phyloP scores from a whole-genome alignment of 2,329 filamentous ascomycete genomes.

The Nigrospora oryzae region DNA sequence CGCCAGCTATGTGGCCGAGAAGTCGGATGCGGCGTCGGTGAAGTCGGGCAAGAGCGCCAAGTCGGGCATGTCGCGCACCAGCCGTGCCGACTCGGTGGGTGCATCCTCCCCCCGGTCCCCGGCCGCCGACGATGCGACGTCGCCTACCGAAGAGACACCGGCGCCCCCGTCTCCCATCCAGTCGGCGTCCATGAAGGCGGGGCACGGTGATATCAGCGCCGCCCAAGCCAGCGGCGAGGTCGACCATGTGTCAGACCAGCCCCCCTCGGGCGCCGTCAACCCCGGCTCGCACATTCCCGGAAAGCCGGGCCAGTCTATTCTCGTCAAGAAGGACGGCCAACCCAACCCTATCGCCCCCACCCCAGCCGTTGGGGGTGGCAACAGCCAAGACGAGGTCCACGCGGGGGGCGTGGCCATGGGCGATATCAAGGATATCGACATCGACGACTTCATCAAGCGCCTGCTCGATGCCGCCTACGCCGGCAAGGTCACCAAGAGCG shows the following conservation, averaged over 20 bases:
- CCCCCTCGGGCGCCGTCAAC: conserved; percentile 59
- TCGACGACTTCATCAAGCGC: conserved; percentile 95
- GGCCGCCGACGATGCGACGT: conserved; percentile 29
- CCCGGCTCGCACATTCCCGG: conserved; percentile 46
- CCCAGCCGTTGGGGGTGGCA: conserved; percentile 31
- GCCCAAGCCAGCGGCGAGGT: conserved; percentile 86
- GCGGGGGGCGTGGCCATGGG: conserved; percentile 66
- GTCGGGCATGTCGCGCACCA: conserved; percentile 35
- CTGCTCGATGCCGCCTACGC: conserved; percentile 91
- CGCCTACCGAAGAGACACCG: conserved; percentile 40
- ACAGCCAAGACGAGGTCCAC: conserved; percentile 34
- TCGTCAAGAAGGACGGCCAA: conserved; percentile 70
- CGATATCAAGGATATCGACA: conserved; percentile 83
- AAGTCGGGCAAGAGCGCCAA: conserved; percentile 58
- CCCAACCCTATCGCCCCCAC: conserved; percentile 53
- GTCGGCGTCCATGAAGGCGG: conserved; percentile 62
- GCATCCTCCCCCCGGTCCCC: conserved; percentile 31
- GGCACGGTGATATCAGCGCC: conserved; percentile 69
- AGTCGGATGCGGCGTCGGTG: conserved; percentile 66
- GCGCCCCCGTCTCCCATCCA: conserved; percentile 83
- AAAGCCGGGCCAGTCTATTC: conserved; percentile 78
- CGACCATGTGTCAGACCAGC: conserved; percentile 86
- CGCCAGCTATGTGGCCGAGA: conserved; percentile 35
- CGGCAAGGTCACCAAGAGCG: conserved; percentile 94
- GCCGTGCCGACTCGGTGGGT: conserved; percentile 35